Evolutionary conservation across 2,329 filamentous ascomycete species (phyloP), one percentile per base, ranked within the genome.

Genomic region (Beauveria sp.): DNA sequence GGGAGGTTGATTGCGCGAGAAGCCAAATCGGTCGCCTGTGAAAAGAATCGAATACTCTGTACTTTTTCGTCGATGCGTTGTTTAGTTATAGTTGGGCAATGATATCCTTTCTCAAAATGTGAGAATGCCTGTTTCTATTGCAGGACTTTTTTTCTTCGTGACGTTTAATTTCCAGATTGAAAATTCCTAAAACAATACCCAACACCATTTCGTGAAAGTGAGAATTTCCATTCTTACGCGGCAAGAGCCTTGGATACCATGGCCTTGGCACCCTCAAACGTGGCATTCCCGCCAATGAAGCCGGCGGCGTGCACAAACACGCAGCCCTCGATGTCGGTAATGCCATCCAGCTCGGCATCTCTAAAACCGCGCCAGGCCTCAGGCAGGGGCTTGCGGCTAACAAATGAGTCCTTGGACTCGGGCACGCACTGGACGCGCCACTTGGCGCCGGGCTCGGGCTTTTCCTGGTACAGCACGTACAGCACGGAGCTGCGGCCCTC

Each of bases 341-440:
- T 81, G 67, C 83, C 82, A 74, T 93, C 91, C 59, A 99, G 80
- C 74, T 93, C 87, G 68, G 89, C 87, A 71, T 98, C 95, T 46
- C 95, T 83, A 66, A 96, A 87, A 8, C 95, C 95, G 69, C 93
- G 87, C 95, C 95, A 99, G 20, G 87, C 83, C 76, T 96, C 91
- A 5, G 93, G 93, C 67, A 99, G 80, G 49, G 93, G 88, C 79
- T 95, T 96, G 68, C 95, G 85, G 78, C 93, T 97, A 75, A 91
- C 83, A 72, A 99, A 99, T 63, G 91, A 95, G 71, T 90, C 88
- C 73, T 89, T 88, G 73, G 85, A 84, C 63, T 90, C 86, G 53
- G 91, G 90, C n/a, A 98, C 95, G 65, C 89, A 88, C 76, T 97
- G 92, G 64, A 99, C 89, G 62, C 95, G 86, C 95, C 95, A 98